Evolutionary conservation across 306 rosid species (phyloP), one percentile per base, ranked within the genome.

Genomic region (Lotus japonicus): DNA sequence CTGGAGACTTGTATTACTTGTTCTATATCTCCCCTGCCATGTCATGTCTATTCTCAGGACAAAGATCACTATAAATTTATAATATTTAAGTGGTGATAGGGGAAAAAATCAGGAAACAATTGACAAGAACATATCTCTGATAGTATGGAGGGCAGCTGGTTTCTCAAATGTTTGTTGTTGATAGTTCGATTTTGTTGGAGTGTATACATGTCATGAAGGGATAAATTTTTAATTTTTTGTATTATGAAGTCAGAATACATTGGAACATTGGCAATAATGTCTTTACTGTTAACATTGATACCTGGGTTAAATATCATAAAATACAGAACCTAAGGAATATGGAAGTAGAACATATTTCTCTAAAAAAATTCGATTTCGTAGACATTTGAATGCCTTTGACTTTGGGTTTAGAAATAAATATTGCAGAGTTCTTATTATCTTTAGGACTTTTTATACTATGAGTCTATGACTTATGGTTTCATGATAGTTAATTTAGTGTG

Each of bases 91-190:
- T 21, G 26, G 26, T 21, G 26, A 21, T 1, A 21, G 26, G 26
- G 26, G 3, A 21, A 1, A 21, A 13, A 54, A 33, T 39, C 54
- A 38, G 14, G 59, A 61, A 56, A 39, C 21, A 64, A 57, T 15
- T 31, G 36, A 38, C 36, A 38, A 70, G 54, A 71, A 5, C 53
- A 46, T 54, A 21, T 50, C 53, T 69, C 28, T 73, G 51, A 58
- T 41, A 33, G 48, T 68, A 49, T 68, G 58, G 70, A 26, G 2
- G 31, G 31, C 6, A 28, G 53, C 71, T 39, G 62, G 31, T 26
- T 26, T 46, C 38, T 59, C 12, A 38, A 80, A 58, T 33, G 64
- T 58, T 54, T 57, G 49, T 11, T 14, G 63, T 69, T 58, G 70
- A 49, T 50, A 50, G 50, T 70, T 49, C 62, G 11, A 16, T 50